Conservation (phyloP, 768 basidiomycete genomes). For the Tylopilus balloui region DNA sequence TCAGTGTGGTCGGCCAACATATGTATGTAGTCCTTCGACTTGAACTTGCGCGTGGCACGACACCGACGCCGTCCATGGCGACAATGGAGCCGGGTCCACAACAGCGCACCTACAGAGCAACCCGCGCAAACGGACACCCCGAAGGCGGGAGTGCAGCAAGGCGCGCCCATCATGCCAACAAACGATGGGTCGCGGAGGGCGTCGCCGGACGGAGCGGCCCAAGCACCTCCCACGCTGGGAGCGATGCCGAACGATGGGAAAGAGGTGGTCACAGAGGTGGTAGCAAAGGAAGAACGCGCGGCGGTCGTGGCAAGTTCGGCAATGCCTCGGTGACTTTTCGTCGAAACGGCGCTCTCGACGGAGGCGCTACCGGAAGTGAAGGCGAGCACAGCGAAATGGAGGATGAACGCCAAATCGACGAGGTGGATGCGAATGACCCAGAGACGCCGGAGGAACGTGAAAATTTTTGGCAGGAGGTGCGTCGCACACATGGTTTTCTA, state of each 20-base stretch:
- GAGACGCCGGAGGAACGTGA: conserved; percentile 64
- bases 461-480: conserved; percentile 67
- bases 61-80: conserved; percentile 12
- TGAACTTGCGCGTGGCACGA: neutral
- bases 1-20: no score
- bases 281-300: conserved; percentile 41
- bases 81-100: conserved; percentile 27
- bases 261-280: conserved; percentile 55
- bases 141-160: conserved; percentile 22
- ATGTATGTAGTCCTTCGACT: no score
- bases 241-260: conserved; percentile 58
- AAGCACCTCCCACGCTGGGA: conserved; percentile 34
- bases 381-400: conserved; percentile 35
- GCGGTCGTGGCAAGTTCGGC: conserved; percentile 36
- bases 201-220: conserved; percentile 31
- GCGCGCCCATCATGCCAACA: conserved; percentile 46
- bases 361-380: conserved; percentile 31
- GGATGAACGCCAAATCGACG: conserved; percentile 28
- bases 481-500: conserved; percentile 23
- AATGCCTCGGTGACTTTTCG: conserved; percentile 39
- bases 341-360: conserved; percentile 24
- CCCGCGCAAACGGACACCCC: conserved; percentile 19
- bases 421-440: conserved; percentile 44
- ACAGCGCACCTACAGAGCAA: conserved; percentile 19
- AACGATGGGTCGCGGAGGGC: conserved; percentile 53